Evolutionary conservation across 306 rosid genomes (phyloP).

Genomic region (Prunus fruticosa): DNA sequence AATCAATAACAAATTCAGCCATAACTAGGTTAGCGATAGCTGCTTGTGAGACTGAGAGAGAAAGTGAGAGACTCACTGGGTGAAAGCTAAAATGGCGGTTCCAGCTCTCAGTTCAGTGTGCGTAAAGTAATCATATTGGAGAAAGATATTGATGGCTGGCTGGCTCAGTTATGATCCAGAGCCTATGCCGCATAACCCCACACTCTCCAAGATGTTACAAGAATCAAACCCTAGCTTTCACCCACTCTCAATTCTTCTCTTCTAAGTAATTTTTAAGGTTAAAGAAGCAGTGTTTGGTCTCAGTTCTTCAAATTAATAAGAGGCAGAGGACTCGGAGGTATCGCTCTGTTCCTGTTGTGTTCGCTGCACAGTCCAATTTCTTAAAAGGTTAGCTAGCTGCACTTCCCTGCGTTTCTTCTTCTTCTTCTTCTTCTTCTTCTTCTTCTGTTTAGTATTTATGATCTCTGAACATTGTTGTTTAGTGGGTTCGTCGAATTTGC

Average conservation of each 20-base stretch:
- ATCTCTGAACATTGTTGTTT: no score
- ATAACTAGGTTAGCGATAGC: not conserved
- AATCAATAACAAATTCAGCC: no score
- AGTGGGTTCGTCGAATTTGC: no score
- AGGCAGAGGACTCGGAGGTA: conserved; percentile 36
- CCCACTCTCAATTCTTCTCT: conserved; percentile 46
- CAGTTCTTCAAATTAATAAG: conserved; percentile 24
- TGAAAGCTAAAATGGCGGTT: not conserved
- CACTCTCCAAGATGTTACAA: conserved; percentile 24
- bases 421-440: conserved; percentile 4
- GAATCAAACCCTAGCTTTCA: conserved; percentile 27
- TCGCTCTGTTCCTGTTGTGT: conserved; percentile 41
- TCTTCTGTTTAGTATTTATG: no score
- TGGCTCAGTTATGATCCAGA: conserved; percentile 36
- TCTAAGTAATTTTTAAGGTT: conserved; percentile 41
- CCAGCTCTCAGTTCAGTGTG: not conserved
- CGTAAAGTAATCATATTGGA: not conserved
- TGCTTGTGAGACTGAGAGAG: conserved; percentile 18
- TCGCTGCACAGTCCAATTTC: conserved; percentile 62
- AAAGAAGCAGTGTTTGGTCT: conserved; percentile 36
- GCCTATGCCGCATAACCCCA: conserved; percentile 16
- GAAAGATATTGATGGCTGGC: conserved; percentile 32
- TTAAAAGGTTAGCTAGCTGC: conserved; percentile 46
- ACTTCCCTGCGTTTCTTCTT: not conserved
- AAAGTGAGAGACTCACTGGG: not conserved